Percentiles rank a stretch among this genome's conserved stretches.
Evolutionary conservation across 2,329 filamentous ascomycete genomes (phyloP).

Genomic region (Pestalotiopsis fici): DNA sequence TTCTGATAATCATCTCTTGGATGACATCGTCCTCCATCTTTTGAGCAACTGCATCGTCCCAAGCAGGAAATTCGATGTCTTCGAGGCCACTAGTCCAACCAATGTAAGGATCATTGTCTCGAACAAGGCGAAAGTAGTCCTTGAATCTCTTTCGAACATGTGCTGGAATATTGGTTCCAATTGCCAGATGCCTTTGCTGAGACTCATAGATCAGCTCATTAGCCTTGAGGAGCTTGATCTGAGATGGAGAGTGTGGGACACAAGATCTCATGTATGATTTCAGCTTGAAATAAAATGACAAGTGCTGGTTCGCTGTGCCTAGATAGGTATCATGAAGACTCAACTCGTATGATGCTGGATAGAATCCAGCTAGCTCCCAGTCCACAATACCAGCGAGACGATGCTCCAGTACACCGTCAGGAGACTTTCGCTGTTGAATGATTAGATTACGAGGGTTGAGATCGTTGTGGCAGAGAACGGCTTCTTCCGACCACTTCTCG

Average conservation of each 20-base stretch:
- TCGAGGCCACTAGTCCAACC: background rate
- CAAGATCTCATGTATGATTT: slow-evolving; percentile 7
- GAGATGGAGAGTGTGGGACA: slow-evolving; percentile 8
- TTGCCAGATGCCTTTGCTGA: slow-evolving; percentile 12
- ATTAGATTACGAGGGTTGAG: slow-evolving; percentile 20
- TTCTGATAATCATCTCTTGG: background rate
- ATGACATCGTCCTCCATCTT: background rate
- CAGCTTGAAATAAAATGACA: slow-evolving; percentile 18
- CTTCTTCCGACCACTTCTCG: slow-evolving; percentile 19
- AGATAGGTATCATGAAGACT: slow-evolving; percentile 21
- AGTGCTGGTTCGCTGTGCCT: slow-evolving; percentile 13
- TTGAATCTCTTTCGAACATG: slow-evolving; percentile 6
- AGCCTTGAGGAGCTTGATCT: slow-evolving; percentile 16
- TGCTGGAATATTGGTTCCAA: slow-evolving; percentile 16
- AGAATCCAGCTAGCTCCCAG: slow-evolving; percentile 24
- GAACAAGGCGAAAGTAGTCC: background rate
- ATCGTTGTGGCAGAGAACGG: slow-evolving; percentile 23
- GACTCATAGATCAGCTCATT: slow-evolving; percentile 20
- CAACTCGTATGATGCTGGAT: slow-evolving; percentile 20
- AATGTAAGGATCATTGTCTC: background rate
- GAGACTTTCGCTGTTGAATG: background rate
- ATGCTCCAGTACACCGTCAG: background rate
- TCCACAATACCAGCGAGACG: slow-evolving; percentile 20
- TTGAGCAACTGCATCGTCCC: background rate
- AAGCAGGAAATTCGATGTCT: background rate